Evolutionary conservation across 1,139 yeast species (phyloP), one percentile per base, ranked within the genome.

Genomic region (Candida tetrigidarum): DNA sequence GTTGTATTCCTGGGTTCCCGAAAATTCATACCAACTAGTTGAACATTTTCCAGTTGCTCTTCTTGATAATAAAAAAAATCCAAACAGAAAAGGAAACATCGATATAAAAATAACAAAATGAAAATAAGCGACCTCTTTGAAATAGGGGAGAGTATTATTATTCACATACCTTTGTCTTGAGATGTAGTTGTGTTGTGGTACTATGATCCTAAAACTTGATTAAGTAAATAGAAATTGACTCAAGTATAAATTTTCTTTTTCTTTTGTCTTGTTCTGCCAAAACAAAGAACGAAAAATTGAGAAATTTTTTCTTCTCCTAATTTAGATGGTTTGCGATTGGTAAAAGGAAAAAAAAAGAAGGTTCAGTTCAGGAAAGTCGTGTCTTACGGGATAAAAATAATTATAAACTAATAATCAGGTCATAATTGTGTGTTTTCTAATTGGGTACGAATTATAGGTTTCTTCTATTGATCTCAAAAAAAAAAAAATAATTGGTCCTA

Each of bases 171-270:
- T 28, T 7, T 22, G 25, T 22, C 9, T 7, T 22, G 9, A 7
- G 9, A 22, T 10, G 25, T 22, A 22, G 25, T 22, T 22, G 25
- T 22, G 25, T 10, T 22, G 16, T 32, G 12, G 25, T 11, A 10
- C 25, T 19, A 19, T 18, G 10, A 32, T 19, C 7, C 25, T 32
- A 23, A 32, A 32, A 32, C 36, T 32, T 32, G 26, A 32, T 32
- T 32, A 32, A 32, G 36, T 32, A 32, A 32, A 18, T 18, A 15
- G 25, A 32, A 32, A 32, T 32, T 32, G 36, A 32, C 36, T 32
- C 36, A 32, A 32, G n/a, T n/a, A n/a, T n/a, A n/a, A n/a, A n/a
- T n/a, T n/a, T n/a, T n/a, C n/a, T n/a, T n/a, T n/a, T n/a, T n/a
- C n/a, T n/a, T n/a, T n/a, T n/a, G 16, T 29, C 28, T 25, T 23